These are phyloP conservation scores for Globisporangium abappressorium DNA, from an alignment of 352 stramenopile genomes.

Conservation along the genomic window DNA sequence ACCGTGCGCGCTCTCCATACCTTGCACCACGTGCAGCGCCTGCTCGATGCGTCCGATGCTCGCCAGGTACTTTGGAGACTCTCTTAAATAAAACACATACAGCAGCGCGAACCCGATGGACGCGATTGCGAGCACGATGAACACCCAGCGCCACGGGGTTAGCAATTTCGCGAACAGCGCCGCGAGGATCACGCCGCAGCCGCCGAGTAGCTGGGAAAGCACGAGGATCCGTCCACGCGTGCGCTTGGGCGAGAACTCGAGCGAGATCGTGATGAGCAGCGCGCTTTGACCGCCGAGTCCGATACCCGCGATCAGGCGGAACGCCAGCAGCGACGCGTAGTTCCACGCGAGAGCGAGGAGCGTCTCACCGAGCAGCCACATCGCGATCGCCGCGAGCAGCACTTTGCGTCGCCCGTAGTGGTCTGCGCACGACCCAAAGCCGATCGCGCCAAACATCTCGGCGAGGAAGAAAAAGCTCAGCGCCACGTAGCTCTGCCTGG, in stretches of 20 bases:
- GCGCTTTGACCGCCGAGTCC: conserved; percentile 57
- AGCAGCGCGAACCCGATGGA: conserved; percentile 23
- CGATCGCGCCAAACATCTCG: conserved; percentile 38
- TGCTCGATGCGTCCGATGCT: conserved; percentile 56
- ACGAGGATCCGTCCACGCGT: conserved; percentile 59
- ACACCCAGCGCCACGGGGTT: conserved; percentile 18
- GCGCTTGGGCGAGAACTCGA: conserved; percentile 61
- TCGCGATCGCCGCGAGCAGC: conserved; percentile 32
- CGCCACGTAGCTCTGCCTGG: conserved; percentile 22
- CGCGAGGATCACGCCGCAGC: conserved; percentile 37
- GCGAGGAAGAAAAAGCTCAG: conserved; percentile 43
- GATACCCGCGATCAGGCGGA: conserved; percentile 39
- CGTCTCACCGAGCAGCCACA: conserved; percentile 40
- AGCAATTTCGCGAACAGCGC: conserved; percentile 35
- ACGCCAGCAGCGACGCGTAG: conserved; percentile 37
- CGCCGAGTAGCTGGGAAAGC: conserved; percentile 37
- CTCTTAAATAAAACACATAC: conserved; percentile 36
- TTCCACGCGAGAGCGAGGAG: conserved; percentile 36
- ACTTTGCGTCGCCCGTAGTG: conserved; percentile 49
- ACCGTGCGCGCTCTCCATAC: conserved; percentile 59
- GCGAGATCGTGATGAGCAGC: conserved; percentile 44
- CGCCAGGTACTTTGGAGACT: conserved; percentile 72
- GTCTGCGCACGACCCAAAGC: conserved; percentile 56
- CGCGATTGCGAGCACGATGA: conserved; percentile 16
- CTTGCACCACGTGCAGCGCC: conserved; percentile 45